Conservation (phyloP, 139 green algal genomes). For the Picochlorum sp. region DNA sequence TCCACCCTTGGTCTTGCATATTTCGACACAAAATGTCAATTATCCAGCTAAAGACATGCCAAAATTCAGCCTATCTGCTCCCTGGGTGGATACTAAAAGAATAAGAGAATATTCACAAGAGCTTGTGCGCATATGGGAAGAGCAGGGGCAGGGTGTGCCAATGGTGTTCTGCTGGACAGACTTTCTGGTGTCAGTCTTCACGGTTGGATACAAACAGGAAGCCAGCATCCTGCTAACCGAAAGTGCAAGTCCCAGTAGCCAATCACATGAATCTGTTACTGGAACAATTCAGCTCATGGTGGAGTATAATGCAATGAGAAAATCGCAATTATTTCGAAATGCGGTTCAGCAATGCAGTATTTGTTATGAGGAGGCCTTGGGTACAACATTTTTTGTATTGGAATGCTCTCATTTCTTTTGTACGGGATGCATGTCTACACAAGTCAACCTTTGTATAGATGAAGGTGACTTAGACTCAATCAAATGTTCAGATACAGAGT, state of each 20-base stretch:
- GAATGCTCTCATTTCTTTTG: slow-evolving; percentile 69
- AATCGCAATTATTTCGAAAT: slow-evolving; percentile 8
- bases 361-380: slow-evolving; percentile 54
- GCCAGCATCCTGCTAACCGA: background rate
- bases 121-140: background rate
- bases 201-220: background rate
- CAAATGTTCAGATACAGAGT: slow-evolving; percentile 51
- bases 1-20: too few species aligned
- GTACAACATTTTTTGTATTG: slow-evolving; percentile 38
- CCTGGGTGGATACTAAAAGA: background rate
- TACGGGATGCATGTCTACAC: slow-evolving; percentile 39
- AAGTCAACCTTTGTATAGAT: slow-evolving; percentile 33
- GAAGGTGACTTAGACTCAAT: slow-evolving; percentile 49
- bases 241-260: too few species aligned
- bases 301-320: background rate
- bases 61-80: too few species aligned
- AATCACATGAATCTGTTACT: too few species aligned
- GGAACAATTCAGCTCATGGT: background rate
- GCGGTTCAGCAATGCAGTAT: slow-evolving; percentile 33
- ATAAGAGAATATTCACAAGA: background rate
- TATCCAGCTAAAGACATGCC: too few species aligned
- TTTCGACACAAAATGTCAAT: too few species aligned
- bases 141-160: background rate
- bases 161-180: background rate
- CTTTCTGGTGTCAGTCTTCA: too few species aligned